phyloP scores from a whole-genome alignment of 2,329 filamentous ascomycete genomes.

The Cladosporium sp. region DNA sequence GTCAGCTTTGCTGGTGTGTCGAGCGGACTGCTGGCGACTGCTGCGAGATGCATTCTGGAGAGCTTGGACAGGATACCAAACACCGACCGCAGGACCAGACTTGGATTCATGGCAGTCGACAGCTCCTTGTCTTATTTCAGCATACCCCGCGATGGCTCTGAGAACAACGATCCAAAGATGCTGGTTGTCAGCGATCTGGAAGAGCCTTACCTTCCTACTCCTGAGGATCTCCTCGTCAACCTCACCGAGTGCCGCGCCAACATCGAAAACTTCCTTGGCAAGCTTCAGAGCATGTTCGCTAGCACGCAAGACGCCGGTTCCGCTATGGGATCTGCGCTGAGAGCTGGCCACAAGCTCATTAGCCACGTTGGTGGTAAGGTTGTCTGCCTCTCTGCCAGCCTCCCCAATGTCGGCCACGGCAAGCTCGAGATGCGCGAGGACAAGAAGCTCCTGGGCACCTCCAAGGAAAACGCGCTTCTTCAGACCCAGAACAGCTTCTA shows the following conservation, averaged over 20 bases:
- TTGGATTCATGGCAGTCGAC: conserved; percentile 95
- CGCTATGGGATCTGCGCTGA: conserved; percentile 91
- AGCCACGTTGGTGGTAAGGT: conserved; percentile 93
- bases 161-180: conserved; percentile 83
- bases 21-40: conserved; percentile 85
- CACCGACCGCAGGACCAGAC: conserved; percentile 82
- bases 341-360: conserved; percentile 93
- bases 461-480: conserved; percentile 80
- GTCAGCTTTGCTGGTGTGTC: conserved; percentile 89
- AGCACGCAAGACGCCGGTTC: conserved; percentile 84
- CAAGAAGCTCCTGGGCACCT: conserved; percentile 91
- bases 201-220: conserved; percentile 93
- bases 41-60: conserved; percentile 88
- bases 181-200: conserved; percentile 93
- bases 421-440: conserved; percentile 93
- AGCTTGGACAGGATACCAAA: conserved; percentile 98
- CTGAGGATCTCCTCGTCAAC: conserved; percentile 84
- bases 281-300: conserved; percentile 94
- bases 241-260: conserved; percentile 84
- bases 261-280: conserved; percentile 85
- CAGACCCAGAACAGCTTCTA: conserved; percentile 96
- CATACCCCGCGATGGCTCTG: conserved; percentile 82
- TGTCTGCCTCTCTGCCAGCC: conserved; percentile 79
- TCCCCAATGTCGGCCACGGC: conserved; percentile 86
- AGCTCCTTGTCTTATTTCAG: conserved; percentile 95